Conservation (phyloP, 78 protist genomes). For the Planoprotostelium fungivorum region DNA sequence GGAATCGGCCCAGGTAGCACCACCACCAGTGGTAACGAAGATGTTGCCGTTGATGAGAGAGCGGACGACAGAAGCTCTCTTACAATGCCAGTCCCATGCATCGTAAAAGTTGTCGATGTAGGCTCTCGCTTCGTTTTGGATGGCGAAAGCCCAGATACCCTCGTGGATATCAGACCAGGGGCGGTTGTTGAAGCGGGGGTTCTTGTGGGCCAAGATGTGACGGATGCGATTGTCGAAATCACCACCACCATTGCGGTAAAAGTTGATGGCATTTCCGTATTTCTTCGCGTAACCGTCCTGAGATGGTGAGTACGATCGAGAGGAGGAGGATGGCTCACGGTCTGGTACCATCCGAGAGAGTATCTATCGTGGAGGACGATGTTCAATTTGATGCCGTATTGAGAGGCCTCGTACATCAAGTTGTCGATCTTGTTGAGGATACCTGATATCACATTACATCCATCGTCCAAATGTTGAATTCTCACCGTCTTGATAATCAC, state of each 20-base stretch:
- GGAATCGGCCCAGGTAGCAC: background rate
- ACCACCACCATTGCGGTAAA: background rate
- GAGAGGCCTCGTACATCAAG: background rate
- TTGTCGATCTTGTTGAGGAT: background rate
- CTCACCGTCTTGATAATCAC: background rate
- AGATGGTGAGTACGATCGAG: background rate
- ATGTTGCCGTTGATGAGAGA: background rate
- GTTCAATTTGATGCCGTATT: background rate
- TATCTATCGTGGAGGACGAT: background rate
- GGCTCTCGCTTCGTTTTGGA: background rate
- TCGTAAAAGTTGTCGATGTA: background rate
- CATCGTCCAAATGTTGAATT: background rate
- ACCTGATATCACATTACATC: background rate
- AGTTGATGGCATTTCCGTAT: background rate
- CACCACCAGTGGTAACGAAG: background rate
- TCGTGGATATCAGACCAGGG: background rate
- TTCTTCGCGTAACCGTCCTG: background rate
- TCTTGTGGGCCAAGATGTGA: background rate
- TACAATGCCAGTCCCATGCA: background rate
- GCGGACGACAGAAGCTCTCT: background rate
- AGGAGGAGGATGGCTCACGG: background rate
- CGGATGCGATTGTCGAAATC: background rate
- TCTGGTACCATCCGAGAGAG: background rate
- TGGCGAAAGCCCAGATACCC: background rate
- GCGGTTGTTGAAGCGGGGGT: background rate